These are phyloP conservation scores for Linnemannia elongata DNA, from an alignment of 192 early-diverging fungal genomes.

Conservation along the genomic window DNA sequence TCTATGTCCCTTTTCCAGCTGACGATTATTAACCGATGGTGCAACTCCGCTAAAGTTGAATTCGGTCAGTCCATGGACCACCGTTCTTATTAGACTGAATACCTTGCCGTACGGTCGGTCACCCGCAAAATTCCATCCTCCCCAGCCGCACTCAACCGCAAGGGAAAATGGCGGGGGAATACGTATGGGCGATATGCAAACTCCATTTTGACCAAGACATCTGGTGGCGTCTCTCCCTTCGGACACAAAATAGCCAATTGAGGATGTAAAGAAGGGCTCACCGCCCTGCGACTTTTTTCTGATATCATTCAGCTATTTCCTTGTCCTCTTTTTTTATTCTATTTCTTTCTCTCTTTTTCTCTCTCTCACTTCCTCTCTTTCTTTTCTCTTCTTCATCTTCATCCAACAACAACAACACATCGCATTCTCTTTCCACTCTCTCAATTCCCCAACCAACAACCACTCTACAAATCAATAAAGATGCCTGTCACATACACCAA, in stretches of 20 bases:
- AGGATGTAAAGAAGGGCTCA: not conserved
- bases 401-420: not conserved
- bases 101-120: not conserved
- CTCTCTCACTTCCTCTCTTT: not conserved
- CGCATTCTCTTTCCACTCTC: not conserved
- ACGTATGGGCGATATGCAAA: too few species aligned
- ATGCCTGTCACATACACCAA: constrained; percentile 56
- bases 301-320: not conserved
- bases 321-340: not conserved
- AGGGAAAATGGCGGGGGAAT: too few species aligned
- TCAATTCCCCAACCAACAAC: not conserved
- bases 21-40: not conserved
- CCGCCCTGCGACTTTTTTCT: not conserved
- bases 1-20: not conserved
- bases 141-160: too few species aligned
- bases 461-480: not conserved
- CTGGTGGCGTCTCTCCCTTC: not conserved
- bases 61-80: not conserved
- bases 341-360: not conserved
- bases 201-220: too few species aligned
- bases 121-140: not conserved
- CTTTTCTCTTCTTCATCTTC: not conserved
- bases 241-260: not conserved
- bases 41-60: not conserved
- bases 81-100: not conserved